Percentiles rank a stretch among this genome's conserved stretches.
Conservation (phyloP, 208 protist species). For the Acanthamoeba pearcei region DNA sequence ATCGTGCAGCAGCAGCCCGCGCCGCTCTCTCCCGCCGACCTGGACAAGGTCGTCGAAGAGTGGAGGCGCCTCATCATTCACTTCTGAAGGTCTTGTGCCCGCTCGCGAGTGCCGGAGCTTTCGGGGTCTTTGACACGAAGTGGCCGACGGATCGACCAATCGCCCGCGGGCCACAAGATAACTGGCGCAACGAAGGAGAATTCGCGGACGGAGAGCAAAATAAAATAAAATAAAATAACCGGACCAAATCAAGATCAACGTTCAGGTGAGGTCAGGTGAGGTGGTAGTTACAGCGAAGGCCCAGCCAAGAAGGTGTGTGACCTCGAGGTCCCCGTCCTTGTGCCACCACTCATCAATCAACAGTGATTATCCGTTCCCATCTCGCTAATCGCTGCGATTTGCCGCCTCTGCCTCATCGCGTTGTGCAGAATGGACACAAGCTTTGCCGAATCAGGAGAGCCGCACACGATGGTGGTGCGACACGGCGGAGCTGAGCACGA, state of each 20-base stretch:
- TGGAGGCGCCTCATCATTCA: slow-evolving; percentile 20
- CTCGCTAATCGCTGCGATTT: no score
- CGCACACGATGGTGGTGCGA: not conserved
- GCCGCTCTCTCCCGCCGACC: not conserved
- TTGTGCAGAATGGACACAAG: no score
- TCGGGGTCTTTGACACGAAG: not conserved
- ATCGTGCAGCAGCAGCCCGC: slow-evolving; percentile 27
- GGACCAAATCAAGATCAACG: not conserved
- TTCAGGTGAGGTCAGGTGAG: no score
- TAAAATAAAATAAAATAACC: not conserved
- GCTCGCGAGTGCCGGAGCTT: not conserved
- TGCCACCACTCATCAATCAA: no score
- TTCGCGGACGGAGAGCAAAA: not conserved
- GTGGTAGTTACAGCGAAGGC: no score
- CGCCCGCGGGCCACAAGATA: not conserved
- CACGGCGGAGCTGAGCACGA: slow-evolving; percentile 44
- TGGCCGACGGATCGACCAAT: not conserved
- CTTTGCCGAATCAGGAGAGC: not conserved
- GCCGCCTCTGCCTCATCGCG: no score
- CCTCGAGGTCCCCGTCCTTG: no score
- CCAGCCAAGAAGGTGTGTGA: no score
- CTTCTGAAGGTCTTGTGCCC: not conserved
- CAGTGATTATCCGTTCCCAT: no score
- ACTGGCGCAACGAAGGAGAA: not conserved
- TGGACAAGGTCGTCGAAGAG: not conserved